Evolutionary conservation across 805 yeast genomes (phyloP), one percentile per base, ranked within the genome.

Genomic region (Jamesozyma gamospora): DNA sequence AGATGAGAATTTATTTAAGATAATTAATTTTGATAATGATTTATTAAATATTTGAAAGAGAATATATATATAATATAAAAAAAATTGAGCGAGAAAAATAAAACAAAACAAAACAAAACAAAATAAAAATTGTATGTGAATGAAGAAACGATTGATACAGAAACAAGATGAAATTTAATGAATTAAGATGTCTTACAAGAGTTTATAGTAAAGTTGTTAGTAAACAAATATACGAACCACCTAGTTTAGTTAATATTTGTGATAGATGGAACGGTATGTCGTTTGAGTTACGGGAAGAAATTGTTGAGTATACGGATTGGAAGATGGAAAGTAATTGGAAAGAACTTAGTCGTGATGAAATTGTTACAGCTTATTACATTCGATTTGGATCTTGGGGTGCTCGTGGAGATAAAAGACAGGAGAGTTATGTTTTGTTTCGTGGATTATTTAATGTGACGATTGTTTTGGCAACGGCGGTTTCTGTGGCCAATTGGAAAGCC

Each of bases 21-120:
- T 72, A 17, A 47, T 74, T 30, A 71, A 72, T 47, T 50, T 72
- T 9, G 62, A 70, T 34, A 64, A 67, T 39, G 79, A 75, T 52
- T 65, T 67, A 41, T 56, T 69, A 40, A 62, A 61, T 34, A 44
- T 45, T 21, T 45, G 30, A 37, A 4, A 24, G 13, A 19, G 18
- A 26, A 13, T 25, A 32, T 4, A 19, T 32, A 32, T 15, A 30
- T 8, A 5, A 30, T 8, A 12, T 15, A 4, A 8, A 30, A 16
- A 16, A 30, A 30, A 4, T 16, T 24, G 10, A 17, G 27, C n/a
- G n/a, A n/a, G n/a, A n/a, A n/a, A n/a, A n/a, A n/a, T n/a, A n/a
- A n/a, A n/a, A n/a, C n/a, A n/a, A n/a, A n/a, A n/a, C n/a, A n/a
- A n/a, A n/a, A n/a, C n/a, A n/a, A n/a, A n/a, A n/a, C n/a, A n/a